These are phyloP conservation scores for Rhipidocladum racemiflorum DNA, from an alignment of 176 grass and related monocot species.

Conservation along the genomic window DNA sequence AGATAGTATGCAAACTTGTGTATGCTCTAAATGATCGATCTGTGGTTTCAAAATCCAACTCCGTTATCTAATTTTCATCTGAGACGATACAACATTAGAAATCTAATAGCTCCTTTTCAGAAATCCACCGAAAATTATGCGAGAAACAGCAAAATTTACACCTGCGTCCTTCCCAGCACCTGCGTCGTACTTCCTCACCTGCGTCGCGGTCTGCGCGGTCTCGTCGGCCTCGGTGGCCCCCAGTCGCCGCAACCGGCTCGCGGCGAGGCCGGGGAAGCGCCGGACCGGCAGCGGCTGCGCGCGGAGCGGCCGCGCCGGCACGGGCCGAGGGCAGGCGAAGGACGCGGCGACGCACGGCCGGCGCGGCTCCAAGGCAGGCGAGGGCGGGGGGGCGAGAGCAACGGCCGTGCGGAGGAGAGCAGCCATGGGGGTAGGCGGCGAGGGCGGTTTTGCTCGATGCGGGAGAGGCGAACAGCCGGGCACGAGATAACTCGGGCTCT, in stretches of 20 bases:
- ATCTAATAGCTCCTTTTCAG: not conserved
- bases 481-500: constrained; percentile 15
- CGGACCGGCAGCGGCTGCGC: constrained; percentile 4
- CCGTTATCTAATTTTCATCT: not conserved
- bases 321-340: constrained; percentile 18
- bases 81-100: not conserved
- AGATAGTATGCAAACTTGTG: not conserved
- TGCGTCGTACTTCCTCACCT: no score
- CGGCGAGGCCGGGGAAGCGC: not conserved
- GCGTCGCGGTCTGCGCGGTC: constrained; percentile 33
- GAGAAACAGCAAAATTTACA: not conserved
- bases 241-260: constrained; percentile 9
- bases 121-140: not conserved
- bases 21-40: not conserved
- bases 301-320: constrained; percentile 19
- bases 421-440: constrained; percentile 26
- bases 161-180: no score
- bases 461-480: not conserved
- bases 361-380: not conserved
- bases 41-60: not conserved
- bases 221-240: constrained; percentile 42
- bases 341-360: not conserved
- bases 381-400: constrained; percentile 26
- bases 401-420: constrained; percentile 48
- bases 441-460: not conserved